These are phyloP conservation scores for Mycena galericulata DNA, from an alignment of 768 basidiomycete species.

Conservation along the genomic window DNA sequence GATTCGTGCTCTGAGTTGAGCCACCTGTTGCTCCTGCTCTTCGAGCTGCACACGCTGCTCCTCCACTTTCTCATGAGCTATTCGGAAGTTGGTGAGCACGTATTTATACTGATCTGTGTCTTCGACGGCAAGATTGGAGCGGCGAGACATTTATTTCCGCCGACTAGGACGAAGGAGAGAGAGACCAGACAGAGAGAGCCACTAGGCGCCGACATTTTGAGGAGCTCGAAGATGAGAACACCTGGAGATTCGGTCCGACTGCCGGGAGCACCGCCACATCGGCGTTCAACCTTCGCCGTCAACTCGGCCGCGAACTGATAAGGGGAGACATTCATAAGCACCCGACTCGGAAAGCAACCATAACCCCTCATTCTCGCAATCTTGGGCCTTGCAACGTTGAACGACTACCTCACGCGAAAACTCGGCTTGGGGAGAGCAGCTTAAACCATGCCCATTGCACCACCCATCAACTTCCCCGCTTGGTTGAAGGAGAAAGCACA, in stretches of 20 bases:
- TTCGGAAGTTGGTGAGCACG: conserved; percentile 86
- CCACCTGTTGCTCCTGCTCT: conserved; percentile 88
- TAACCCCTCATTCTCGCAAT: no score
- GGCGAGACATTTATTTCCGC: conserved; percentile 12
- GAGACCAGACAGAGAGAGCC: no score
- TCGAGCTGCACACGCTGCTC: conserved; percentile 82
- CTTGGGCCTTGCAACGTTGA: no score
- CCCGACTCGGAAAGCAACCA: no score
- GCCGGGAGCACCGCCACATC: neutral
- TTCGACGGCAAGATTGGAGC: conserved; percentile 37
- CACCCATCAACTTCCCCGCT: conserved; percentile 89
- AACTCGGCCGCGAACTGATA: no score
- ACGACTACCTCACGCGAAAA: neutral
- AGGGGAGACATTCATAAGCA: no score
- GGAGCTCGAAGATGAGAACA: neutral
- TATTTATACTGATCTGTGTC: conserved; percentile 79
- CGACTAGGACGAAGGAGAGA: no score
- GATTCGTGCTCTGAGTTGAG: conserved; percentile 76
- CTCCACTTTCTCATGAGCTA: conserved; percentile 92
- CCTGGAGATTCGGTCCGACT: neutral
- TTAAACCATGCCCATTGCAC: conserved; percentile 71
- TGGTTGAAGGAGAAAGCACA: conserved; percentile 89
- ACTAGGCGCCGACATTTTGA: neutral
- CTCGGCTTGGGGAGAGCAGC: neutral
- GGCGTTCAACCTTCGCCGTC: neutral